These are phyloP conservation scores for Incumbomyces delicatus DNA, from an alignment of 2,329 filamentous ascomycete genomes.

Conservation along the genomic window DNA sequence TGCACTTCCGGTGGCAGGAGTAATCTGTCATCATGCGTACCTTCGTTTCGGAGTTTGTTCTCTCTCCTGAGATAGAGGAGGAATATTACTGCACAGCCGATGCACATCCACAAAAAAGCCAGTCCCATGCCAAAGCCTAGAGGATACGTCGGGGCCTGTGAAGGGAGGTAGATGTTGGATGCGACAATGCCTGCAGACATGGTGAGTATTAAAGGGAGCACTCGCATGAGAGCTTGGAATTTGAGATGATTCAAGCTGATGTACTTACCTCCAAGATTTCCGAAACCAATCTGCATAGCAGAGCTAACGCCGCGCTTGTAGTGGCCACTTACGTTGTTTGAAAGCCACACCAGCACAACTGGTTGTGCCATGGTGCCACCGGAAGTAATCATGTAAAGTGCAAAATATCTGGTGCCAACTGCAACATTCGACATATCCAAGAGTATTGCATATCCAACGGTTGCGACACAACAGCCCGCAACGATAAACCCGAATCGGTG, in stretches of 20 bases:
- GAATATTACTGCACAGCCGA: slow-evolving; percentile 23
- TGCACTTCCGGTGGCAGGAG: slow-evolving; percentile 20
- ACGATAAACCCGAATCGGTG: slow-evolving; percentile 30
- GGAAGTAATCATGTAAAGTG: slow-evolving; percentile 20
- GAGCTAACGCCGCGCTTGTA: slow-evolving; percentile 24
- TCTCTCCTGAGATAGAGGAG: slow-evolving; percentile 26
- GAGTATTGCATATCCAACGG: slow-evolving; percentile 28
- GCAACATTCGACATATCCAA: slow-evolving; percentile 22
- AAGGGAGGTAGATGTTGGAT: slow-evolving; percentile 31
- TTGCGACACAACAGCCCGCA: slow-evolving; percentile 25
- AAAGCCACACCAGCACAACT: slow-evolving; percentile 22
- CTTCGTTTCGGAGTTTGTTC: slow-evolving; percentile 24
- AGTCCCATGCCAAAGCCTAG: slow-evolving; percentile 31
- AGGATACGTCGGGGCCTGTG: slow-evolving; percentile 28
- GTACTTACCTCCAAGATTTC: slow-evolving; percentile 24
- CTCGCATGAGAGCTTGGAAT: neutral
- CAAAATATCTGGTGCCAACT: slow-evolving; percentile 24
- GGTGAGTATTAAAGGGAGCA: slow-evolving; percentile 11
- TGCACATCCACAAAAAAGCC: slow-evolving; percentile 28
- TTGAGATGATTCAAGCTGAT: neutral
- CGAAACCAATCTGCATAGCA: slow-evolving; percentile 24
- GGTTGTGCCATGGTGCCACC: slow-evolving; percentile 28
- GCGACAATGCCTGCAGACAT: slow-evolving; percentile 26
- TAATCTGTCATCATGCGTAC: slow-evolving; percentile 21
- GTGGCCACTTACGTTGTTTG: slow-evolving; percentile 25